Conservation (phyloP, 139 green algal species). For the Coelastrella sp. region DNA sequence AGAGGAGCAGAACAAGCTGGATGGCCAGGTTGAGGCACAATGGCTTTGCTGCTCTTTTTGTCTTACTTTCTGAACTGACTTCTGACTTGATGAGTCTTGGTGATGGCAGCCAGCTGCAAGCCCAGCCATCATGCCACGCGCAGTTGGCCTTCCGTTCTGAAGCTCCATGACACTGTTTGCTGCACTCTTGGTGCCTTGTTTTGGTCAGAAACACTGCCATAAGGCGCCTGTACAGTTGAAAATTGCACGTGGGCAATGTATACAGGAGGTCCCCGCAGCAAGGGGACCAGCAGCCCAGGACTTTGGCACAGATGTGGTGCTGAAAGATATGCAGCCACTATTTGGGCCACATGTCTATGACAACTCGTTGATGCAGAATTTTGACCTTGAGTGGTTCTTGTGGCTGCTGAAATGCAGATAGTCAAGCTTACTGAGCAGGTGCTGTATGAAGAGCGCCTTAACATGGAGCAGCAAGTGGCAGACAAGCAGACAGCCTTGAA, state of each 20-base stretch:
- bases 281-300: no score
- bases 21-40: slow-evolving; percentile 25
- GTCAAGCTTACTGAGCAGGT: slow-evolving; percentile 72
- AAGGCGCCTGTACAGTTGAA: no score
- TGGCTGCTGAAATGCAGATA: slow-evolving; percentile 50
- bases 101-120: neutral
- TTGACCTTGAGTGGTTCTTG: no score
- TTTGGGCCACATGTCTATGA: no score
- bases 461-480: slow-evolving; percentile 13
- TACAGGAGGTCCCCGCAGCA: no score
- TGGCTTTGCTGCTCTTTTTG: neutral
- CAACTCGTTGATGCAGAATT: no score
- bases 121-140: neutral
- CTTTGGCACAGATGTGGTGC: no score
- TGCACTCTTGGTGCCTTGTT: no score
- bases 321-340: no score
- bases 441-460: slow-evolving; percentile 72
- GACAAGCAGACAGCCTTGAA: slow-evolving; percentile 40
- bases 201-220: no score
- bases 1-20: slow-evolving; percentile 49
- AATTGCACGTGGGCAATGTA: no score
- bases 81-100: neutral
- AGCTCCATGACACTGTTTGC: no score
- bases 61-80: neutral
- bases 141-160: neutral